Conservation (phyloP, 176 grass and related monocot genomes). For the Zea mays region Zm-B73-REFERENCE-NAM-5.0 NC_050096.1:6108001-6108500, state of each 20-base stretch:
- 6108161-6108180: conserved; percentile 93
- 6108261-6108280: conserved; percentile 9
- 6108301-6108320: conserved; percentile 22
- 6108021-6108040: conserved; percentile 86
- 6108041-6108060: conserved; percentile 43
- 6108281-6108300: conserved; percentile 14
- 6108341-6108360: no score
- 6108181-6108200: conserved; percentile 94
- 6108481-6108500: no score
- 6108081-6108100: conserved; percentile 21
- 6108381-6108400: no score
- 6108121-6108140: conserved; percentile 66
- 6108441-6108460: no score
- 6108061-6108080: conserved; percentile 34
- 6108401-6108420: no score
- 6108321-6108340: neutral
- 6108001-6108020: conserved; percentile 82
- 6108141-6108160: conserved; percentile 86
- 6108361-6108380: no score
- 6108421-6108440: no score
- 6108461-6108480: no score
- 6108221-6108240: conserved; percentile 71
- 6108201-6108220: conserved; percentile 88
- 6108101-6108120: neutral
- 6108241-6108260: conserved; percentile 67